Evolutionary conservation across 75 land plant genomes (phyloP).

Genomic region (Pinus tabuliformis): DNA sequence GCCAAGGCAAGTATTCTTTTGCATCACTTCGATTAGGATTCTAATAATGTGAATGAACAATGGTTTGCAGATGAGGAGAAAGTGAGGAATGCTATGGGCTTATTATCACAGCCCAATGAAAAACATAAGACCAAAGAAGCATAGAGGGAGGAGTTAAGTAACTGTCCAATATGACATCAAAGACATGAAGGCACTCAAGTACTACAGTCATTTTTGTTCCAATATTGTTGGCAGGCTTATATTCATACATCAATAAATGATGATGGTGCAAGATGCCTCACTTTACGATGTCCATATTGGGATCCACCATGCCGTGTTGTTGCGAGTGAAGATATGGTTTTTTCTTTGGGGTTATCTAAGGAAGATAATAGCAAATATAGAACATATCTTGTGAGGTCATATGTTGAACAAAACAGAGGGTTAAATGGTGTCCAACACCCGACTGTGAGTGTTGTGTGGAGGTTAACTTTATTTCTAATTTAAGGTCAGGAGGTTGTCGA

Average conservation of each 20-base stretch:
- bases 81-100: neutral
- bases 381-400: neutral
- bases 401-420: neutral
- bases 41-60: neutral
- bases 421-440: constrained; percentile 34
- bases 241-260: neutral
- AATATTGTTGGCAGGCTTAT: neutral
- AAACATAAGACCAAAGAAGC: neutral
- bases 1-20: constrained; percentile 55
- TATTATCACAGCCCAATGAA: neutral
- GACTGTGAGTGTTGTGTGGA: neutral
- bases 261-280: neutral
- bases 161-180: neutral
- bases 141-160: no score
- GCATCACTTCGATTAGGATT: constrained; percentile 57
- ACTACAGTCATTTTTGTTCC: neutral
- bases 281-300: constrained; percentile 2
- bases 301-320: constrained; percentile 24
- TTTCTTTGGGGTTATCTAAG: neutral
- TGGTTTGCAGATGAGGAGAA: neutral
- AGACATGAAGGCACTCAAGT: neutral
- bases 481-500: constrained; percentile 43
- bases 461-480: constrained; percentile 15
- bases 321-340: neutral
- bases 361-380: constrained; percentile 13